Conservation (phyloP, 2,329 filamentous ascomycete species). For the Ophiostoma montium region DNA sequence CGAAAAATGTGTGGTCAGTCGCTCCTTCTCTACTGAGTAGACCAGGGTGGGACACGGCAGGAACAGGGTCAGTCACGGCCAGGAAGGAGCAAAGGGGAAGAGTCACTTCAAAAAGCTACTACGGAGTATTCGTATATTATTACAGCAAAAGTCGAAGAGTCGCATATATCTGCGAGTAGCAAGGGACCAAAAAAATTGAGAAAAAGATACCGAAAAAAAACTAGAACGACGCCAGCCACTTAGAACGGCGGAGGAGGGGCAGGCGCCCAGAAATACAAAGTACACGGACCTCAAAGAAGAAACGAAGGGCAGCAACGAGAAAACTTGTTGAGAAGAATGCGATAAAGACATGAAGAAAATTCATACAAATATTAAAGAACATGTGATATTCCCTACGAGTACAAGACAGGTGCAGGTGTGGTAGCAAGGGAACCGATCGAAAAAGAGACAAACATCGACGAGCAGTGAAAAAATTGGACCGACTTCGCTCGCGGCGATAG, state of each 20-base stretch:
- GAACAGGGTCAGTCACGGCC: neutral
- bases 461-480: conserved; percentile 4
- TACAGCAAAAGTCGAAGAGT: no score
- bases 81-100: neutral
- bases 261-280: neutral
- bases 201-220: neutral
- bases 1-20: conserved; percentile 2
- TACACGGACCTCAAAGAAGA: neutral
- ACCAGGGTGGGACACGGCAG: neutral
- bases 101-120: no score
- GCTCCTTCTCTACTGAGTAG: neutral
- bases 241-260: neutral
- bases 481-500: conserved; percentile 2
- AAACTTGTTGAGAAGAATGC: neutral
- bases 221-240: neutral
- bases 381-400: neutral
- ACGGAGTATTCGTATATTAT: no score
- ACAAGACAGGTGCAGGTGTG: neutral
- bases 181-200: neutral
- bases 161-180: no score
- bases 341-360: conserved; percentile 1
- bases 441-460: no score
- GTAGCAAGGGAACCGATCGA: neutral
- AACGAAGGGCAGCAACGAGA: neutral
- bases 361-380: neutral